Conservation (phyloP, 805 yeast species). For the Sugiyamaella lignohabitans region DNA sequence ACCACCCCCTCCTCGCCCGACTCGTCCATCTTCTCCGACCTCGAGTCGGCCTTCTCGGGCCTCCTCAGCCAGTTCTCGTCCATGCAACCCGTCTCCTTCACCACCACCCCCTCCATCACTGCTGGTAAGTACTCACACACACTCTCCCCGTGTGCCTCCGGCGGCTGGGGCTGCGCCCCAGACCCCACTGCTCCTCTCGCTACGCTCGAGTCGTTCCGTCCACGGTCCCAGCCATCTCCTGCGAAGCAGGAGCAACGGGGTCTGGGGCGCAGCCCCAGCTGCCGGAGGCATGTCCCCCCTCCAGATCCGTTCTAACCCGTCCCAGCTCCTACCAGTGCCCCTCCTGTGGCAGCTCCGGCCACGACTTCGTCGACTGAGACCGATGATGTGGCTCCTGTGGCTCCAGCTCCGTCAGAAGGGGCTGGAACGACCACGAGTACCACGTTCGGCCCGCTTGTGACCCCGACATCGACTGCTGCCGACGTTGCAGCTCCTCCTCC, state of each 20-base stretch:
- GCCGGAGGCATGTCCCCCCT: too few relatives aligned
- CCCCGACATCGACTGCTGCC: not conserved
- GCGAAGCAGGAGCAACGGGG: too few relatives aligned
- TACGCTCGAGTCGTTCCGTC: too few relatives aligned
- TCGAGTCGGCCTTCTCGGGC: conserved; percentile 20
- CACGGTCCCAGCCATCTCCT: too few relatives aligned
- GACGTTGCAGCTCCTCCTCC: not conserved
- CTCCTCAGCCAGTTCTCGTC: conserved; percentile 16
- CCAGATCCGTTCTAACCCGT: not conserved
- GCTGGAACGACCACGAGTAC: not conserved
- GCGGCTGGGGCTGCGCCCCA: too few relatives aligned
- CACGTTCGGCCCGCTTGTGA: too few relatives aligned
- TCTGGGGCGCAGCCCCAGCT: too few relatives aligned
- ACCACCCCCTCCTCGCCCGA: too few relatives aligned
- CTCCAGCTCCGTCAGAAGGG: conserved; percentile 7
- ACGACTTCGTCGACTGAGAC: too few relatives aligned
- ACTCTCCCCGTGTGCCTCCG: too few relatives aligned
- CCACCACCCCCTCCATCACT: conserved; percentile 5
- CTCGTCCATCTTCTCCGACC: conserved; percentile 13
- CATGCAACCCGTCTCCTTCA: conserved; percentile 13
- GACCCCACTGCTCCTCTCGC: too few relatives aligned
- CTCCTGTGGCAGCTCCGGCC: conserved; percentile 6
- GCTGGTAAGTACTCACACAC: not conserved
- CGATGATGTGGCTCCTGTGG: too few relatives aligned
- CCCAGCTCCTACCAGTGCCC: not conserved